Evolutionary conservation across 2,329 filamentous ascomycete species (phyloP), one percentile per base, ranked within the genome.

Genomic region (Fusarium euwallaceae): DNA sequence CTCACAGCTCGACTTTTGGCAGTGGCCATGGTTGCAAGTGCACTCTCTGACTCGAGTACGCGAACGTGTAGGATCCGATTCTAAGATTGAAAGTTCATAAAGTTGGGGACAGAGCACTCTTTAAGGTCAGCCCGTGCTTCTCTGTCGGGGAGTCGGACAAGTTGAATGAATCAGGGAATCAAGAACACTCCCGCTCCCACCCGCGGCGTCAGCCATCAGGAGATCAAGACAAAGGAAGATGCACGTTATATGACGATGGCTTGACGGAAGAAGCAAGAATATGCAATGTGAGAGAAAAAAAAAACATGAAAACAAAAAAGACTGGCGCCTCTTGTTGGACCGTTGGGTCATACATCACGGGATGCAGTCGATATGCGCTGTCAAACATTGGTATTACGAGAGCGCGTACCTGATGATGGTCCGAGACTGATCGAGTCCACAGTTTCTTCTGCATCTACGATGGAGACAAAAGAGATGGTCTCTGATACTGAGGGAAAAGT

Each of bases 281-380:
- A 55, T n/a, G 17, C 32, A 36, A 56, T 56, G 20, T 3, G 55
- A 20, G 1, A 58, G 37, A 58, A 37, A 8, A 58, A 27, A 34
- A 34, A 32, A 32, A 32, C 32, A 32, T 32, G 36, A 37, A 24
- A 4, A n/a, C n/a, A n/a, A 24, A 27, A 60, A 24, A 60, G 22
- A 67, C 51, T 56, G 17, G 24, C 34, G 58, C 37, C 12, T 60
- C 27, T 27, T 16, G 69, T 70, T 64, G 56, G 56, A 53, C 60
- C 34, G 58, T 64, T 41, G 24, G 27, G 27, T 32, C 48, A 32
- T 17, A 32, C 43, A 45, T 75, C 72, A 73, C 69, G 66, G 66
- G 72, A 75, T 32, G 58, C 41, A 63, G 41, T 63, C 20, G 39
- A 59, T 37, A 67, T 75, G 69, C 58, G 62, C 64, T 73, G 72